Conservation (phyloP, 1,139 yeast genomes). For the Wickerhamomyces sp. region DNA sequence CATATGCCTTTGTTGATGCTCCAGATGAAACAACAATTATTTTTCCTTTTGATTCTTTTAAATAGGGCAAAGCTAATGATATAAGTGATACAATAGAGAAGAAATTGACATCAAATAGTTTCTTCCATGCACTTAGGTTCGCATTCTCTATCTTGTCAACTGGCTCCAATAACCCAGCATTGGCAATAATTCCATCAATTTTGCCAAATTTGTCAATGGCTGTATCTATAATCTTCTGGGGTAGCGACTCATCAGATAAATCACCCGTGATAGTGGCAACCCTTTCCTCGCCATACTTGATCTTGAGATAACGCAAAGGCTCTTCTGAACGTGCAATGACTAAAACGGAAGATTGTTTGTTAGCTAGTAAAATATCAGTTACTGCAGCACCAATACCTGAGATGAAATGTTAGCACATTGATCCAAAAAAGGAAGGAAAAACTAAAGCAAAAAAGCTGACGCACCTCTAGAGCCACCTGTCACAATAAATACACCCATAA, state of each 20-base stretch:
- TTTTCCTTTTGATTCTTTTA: conserved; percentile 54
- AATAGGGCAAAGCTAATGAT: conserved; percentile 51
- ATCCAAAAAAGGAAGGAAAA: neutral
- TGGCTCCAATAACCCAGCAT: conserved; percentile 88
- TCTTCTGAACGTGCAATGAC: conserved; percentile 69
- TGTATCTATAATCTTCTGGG: conserved; percentile 38
- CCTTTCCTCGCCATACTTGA: conserved; percentile 42
- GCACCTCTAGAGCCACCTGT: conserved; percentile 50
- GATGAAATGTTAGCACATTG: conserved; percentile 29
- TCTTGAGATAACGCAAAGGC: conserved; percentile 40
- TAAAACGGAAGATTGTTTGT: conserved; percentile 48
- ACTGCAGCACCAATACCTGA: conserved; percentile 75
- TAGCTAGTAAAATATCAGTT: conserved; percentile 47
- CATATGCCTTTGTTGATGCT: conserved; percentile 58
- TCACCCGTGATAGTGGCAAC: conserved; percentile 67
- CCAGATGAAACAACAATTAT: conserved; percentile 82
- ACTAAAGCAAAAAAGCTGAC: conserved; percentile 6
- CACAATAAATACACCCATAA: conserved; percentile 31
- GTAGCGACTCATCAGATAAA: conserved; percentile 43
- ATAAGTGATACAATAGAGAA: conserved; percentile 70
- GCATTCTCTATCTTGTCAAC: conserved; percentile 51
- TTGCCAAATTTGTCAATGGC: conserved; percentile 50
- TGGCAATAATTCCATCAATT: conserved; percentile 69
- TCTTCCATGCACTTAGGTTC: conserved; percentile 51
- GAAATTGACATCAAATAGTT: conserved; percentile 69